Evolutionary conservation across 495 filamentous ascomycete genomes (phyloP), one percentile per base, ranked within the genome.

Genomic region (Chaetomium cochliodes): DNA sequence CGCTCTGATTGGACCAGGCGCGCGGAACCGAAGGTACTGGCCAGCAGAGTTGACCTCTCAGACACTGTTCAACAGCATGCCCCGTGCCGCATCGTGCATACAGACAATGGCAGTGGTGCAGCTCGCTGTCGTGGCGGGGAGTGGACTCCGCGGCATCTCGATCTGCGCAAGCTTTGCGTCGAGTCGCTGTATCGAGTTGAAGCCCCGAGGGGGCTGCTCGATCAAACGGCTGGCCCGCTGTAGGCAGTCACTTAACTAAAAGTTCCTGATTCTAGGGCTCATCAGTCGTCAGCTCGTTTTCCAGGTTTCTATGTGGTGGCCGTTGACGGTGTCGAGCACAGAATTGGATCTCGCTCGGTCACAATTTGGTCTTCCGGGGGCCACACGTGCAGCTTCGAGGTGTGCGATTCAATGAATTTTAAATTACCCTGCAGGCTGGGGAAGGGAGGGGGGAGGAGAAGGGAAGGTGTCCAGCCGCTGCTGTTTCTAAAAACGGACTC

Each of bases 371-470:
- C 53, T 64, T 66, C 70, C 60, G 65, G 66, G 60, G 61, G 5
- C 59, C 72, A 67, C 71, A 73, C 62, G 73, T 69, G 70, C 67
- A 69, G 62, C 57, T 41, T 26, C 16, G 58, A 67, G 65, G 70
- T 67, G 69, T 69, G 69, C 26, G 50, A 46, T 63, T 67, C 70
- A 73, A 74, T 74, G 66, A 69, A 70, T 64, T 66, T 62, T 71
- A 69, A 62, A 70, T 73, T 71, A 57, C 62, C 25, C 49, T 69
- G 69, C 61, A 72, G 65, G 37, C 67, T 65, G 69, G 65, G 64
- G 59, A 70, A 67, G 52, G 66, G 67, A 60, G 20, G 3, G 28
- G n/a, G 25, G n/a, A 33, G 37, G 41, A 20, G 30, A 28, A 11
- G 22, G 41, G 41, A 44, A 54, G 41, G 41, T 56, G 42, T 47